These are phyloP conservation scores for Penicillium sp. DNA, from an alignment of 2,329 filamentous ascomycete genomes.

Conservation along the genomic window DNA sequence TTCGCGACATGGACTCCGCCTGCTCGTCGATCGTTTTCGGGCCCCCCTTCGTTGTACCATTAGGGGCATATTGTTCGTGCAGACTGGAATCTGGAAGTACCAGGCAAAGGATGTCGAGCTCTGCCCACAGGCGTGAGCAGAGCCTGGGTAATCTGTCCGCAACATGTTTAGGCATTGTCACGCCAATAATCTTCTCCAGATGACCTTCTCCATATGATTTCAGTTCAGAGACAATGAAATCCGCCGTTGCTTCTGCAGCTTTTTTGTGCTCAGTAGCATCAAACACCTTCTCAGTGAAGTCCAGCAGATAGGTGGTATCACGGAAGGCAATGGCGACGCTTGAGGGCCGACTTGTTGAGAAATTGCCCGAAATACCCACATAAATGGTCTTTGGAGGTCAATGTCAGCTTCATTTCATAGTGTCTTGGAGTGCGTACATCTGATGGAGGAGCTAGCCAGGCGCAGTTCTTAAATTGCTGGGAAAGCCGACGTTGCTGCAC, in stretches of 20 bases:
- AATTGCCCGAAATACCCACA: constrained; percentile 38
- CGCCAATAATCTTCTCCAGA: constrained; percentile 72
- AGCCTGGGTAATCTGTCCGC: constrained; percentile 63
- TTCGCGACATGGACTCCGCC: constrained; percentile 77
- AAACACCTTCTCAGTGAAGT: constrained; percentile 67
- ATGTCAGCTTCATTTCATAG: neutral
- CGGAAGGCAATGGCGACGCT: constrained; percentile 69
- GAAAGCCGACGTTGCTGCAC: constrained; percentile 36
- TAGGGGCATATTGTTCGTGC: constrained; percentile 20
- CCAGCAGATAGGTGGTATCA: constrained; percentile 72
- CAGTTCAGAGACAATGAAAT: constrained; percentile 61
- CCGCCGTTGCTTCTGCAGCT: constrained; percentile 51
- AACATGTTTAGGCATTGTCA: constrained; percentile 65
- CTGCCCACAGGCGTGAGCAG: constrained; percentile 71
- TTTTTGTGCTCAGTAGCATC: constrained; percentile 43
- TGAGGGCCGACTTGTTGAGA: constrained; percentile 46
- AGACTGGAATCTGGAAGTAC: constrained; percentile 51
- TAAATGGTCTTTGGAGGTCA: constrained; percentile 38
- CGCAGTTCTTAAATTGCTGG: constrained; percentile 30
- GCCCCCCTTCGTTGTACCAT: constrained; percentile 43
- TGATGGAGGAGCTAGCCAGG: constrained; percentile 40
- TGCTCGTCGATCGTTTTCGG: constrained; percentile 71
- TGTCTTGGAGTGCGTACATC: constrained; percentile 29
- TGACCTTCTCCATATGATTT: constrained; percentile 64
- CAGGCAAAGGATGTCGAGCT: constrained; percentile 74